Base-by-base conservation (phyloP, 2,329 filamentous ascomycete species). In the Blastomyces percursus region DNA sequence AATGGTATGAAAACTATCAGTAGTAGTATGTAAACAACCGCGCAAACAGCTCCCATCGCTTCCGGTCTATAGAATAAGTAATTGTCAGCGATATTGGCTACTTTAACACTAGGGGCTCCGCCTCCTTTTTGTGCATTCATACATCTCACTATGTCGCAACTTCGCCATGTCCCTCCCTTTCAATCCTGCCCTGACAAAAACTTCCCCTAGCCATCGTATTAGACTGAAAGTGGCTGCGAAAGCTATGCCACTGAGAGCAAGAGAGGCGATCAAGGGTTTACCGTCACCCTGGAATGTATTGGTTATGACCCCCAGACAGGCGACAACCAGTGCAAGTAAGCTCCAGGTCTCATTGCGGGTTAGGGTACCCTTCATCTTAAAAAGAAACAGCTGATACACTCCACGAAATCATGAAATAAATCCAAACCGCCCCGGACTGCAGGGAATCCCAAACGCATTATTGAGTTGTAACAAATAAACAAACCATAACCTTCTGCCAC, bases 1-100 rank as follows among this genome's bases (percentile, higher is more conserved):
- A 96, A 96, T 0, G 94, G 94, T 63, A 97, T 91, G 74, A 99
- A 99, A 66, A 91, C 79, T 68, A 97, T 95, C 67, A 97, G 82
- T 59, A 86, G 84, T 67, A 99, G 82, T 52, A 99, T 82, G 76
- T 97, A 97, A 32, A 97, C 91, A 67, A 94, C 85, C 9, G 93
- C 94, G 72, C 90, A 95, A 32, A 99, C 84, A 63, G 91, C 90
- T 38, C 94, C 94, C 92, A 99, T 96, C 68, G 90, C 93, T 76
- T 99, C 94, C 27, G 94, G 94, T 70, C 86, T 88, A 5, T 51
- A 24, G 19, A 14, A 66, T 32, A 59, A 56, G 61, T 32, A 56
- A 62, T 32, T n/a, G 63, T 66, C 59, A 63, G 65, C 48, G 51
- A 40, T 21, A 57, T 35, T 32, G 61, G 32, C 35, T 38, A 7